Conservation (phyloP, 2,329 filamentous ascomycete species). For the Penicillium hordei region DNA sequence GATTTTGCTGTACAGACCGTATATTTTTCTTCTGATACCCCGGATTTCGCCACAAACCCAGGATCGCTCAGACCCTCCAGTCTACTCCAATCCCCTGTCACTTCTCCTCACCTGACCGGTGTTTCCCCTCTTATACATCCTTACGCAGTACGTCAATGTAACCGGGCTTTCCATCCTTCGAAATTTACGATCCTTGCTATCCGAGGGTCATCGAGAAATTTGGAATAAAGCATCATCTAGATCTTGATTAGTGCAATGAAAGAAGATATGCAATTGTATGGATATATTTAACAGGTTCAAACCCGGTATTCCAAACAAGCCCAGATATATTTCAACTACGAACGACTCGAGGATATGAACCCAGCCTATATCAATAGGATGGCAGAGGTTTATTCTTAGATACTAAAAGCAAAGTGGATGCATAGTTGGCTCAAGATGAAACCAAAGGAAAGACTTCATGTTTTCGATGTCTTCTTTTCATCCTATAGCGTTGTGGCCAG, state of each 20-base stretch:
- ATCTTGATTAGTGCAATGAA: background rate
- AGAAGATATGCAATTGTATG: background rate
- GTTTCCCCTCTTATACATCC: background rate
- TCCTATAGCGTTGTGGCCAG: no score
- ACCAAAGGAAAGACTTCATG: no score
- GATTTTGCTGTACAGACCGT: background rate
- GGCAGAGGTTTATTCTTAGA: no score
- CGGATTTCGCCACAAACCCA: background rate
- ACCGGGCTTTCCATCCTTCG: background rate
- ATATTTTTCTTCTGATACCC: background rate
- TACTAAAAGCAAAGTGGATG: no score
- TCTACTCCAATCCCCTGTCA: background rate
- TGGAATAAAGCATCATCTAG: no score
- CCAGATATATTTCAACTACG: background rate
- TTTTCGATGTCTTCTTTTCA: no score
- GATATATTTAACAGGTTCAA: background rate
- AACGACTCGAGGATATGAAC: background rate
- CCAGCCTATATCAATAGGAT: background rate
- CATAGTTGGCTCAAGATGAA: no score
- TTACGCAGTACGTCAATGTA: background rate
- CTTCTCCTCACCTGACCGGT: conserved; percentile 11
- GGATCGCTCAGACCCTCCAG: conserved; percentile 6
- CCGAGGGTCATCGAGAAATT: background rate
- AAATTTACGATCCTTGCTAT: background rate
- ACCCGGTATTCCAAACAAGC: background rate